Evolutionary conservation across 768 basidiomycete genomes (phyloP), one percentile per base, ranked within the genome.

Genomic region (Fomitopsis pulvina): DNA sequence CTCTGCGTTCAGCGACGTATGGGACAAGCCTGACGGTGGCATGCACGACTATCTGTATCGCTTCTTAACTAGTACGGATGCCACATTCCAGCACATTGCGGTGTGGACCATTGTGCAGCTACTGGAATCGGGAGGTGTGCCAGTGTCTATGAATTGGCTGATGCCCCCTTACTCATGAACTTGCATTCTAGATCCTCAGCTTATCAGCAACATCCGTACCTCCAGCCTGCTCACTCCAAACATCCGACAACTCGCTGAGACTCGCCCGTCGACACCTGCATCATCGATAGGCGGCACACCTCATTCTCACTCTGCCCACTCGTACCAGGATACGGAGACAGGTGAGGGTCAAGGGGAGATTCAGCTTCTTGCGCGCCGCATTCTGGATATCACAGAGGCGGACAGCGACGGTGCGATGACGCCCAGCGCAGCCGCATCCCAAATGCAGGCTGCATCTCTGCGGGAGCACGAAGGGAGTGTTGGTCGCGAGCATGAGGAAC

Each of bases 91-190:
- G 66, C 96, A 99, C 63, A 99, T 98, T 55, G 96, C 96, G 28
- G 93, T 99, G 39, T 99, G 96, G 96, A 97, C 96, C 0, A 94
- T 98, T 57, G 94, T 97, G 22, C 96, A 99, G 63, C 71, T 99
- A 20, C 75, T 99, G 24, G 96, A 99, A 65, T 95, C 95, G n/a
- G 89, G 91, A 53, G 90, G 87, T 89, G 56, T 38, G 72, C 57
- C 1, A 7, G 21, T 41, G 22, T 26, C 24, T 14, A 39, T 25
- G 41, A 22, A 27, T 50, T 37, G 42, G 29, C 53, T n/a, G n/a
- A n/a, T n/a, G n/a, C 2, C 18, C 11, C 27, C 4, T 41, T 43
- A 48, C 22, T 3, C 26, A 22, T 16, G 52, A 39, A 45, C 40
- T 21, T 44, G 20, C 39, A 44, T 46, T 48, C 11, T 61, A 90